Base-by-base conservation (phyloP, 208 protist species). In the Crithidia bombi region DNA sequence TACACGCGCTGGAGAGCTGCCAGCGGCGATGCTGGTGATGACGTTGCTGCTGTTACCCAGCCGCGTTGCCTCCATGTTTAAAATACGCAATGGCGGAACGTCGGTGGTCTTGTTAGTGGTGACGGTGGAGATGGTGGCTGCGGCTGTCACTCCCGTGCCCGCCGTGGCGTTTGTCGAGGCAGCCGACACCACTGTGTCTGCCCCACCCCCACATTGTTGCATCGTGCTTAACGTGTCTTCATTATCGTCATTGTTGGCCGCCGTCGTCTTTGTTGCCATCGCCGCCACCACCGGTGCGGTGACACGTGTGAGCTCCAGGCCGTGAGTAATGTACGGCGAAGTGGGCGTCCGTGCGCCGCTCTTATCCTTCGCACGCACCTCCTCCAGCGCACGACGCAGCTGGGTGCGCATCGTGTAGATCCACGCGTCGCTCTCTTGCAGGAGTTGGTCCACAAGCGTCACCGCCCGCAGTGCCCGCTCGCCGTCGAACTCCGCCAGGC, bases 401-500 rank as follows among this genome's bases (percentile, higher is more conserved):
- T 72, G 28, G 0, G 32, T 71, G 39, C 59, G 79, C 39, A 86
- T 73, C 5, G 61, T 33, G 38, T 62, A 72, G 30, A 89, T 84
- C 83, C 86, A 92, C n/a, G 50, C n/a, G 21, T 87, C 78, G 17
- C 71, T 83, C 46, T 92, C 83, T 44, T 82, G 49, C 26, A 92
- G 65, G 15, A 92, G 59, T 33, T 58, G 51, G 12, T 67, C 36
- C 2, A 87, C 71, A 36, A 65, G 77, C 17, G 69, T 78, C 4
- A 82, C 76, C 12, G 84, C 88, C 14, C 81, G 80, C 55, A 84
- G 73, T 6, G 84, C 82, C 15, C 85, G 74, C 56, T 94, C 84
- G 9, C 83, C 88, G 64, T 94, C 88, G 73, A 93, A 92, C 50
- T 82, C 79, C 43, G 78, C 83, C 3, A 96, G 76, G 52, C 87